A percentile compares a stretch with the other conserved stretches of the same genome.
These are phyloP conservation scores for Xylaria sp. DNA, from an alignment of 2,329 filamentous ascomycete genomes.

Conservation along the genomic window DNA sequence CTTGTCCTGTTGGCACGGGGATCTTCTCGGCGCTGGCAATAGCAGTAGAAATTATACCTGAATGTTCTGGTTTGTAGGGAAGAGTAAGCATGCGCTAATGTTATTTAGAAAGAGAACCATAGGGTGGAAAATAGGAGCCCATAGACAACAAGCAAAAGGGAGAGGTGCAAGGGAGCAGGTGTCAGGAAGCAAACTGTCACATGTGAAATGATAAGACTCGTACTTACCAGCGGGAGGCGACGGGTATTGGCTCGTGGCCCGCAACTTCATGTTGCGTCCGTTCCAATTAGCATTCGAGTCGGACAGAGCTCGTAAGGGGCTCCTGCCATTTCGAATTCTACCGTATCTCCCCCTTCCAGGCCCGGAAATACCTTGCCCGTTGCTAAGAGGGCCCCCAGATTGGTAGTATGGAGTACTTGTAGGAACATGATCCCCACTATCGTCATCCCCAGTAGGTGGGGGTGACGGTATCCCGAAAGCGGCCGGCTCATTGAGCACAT, in stretches of 20 bases:
- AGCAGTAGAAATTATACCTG: conserved; percentile 88
- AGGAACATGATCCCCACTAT: conserved; percentile 48
- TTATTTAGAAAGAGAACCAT: neutral
- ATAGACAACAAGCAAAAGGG: neutral
- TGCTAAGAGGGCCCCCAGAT: conserved; percentile 63
- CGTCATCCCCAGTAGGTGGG: conserved; percentile 51
- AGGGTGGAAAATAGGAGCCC: neutral
- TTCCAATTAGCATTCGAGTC: conserved; percentile 69
- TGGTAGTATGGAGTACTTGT: conserved; percentile 53
- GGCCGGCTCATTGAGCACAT: conserved; percentile 53
- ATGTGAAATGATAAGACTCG: neutral
- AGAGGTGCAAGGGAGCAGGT: neutral
- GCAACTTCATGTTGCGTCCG: conserved; percentile 58
- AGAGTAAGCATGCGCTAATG: conserved; percentile 37
- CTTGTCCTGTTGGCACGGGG: conserved; percentile 72
- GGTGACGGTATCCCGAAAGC: conserved; percentile 49
- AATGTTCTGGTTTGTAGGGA: conserved; percentile 56
- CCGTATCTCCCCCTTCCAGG: conserved; percentile 86
- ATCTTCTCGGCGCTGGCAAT: conserved; percentile 87
- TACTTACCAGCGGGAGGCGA: conserved; percentile 58
- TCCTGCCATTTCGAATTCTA: conserved; percentile 70
- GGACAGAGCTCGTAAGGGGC: conserved; percentile 67
- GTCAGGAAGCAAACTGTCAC: neutral
- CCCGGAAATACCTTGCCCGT: conserved; percentile 79
- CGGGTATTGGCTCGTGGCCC: conserved; percentile 55